Conservation (phyloP, 1,139 yeast species). For the Eremothecium coryli region DNA sequence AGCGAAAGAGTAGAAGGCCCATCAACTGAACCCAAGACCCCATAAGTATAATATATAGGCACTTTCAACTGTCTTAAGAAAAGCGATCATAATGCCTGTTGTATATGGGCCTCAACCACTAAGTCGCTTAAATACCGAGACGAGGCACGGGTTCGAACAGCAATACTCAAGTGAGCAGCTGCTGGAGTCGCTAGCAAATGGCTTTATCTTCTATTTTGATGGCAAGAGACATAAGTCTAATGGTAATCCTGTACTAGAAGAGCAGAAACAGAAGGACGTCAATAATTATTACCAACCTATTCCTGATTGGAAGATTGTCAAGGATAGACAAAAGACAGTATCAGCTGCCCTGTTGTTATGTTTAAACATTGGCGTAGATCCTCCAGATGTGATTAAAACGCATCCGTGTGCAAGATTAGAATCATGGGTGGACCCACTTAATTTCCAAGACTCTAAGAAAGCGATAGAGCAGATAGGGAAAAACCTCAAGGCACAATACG, state of each 20-base stretch:
- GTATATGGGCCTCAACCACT: constrained; percentile 29
- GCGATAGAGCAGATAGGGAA: constrained; percentile 91
- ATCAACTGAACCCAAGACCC: no score
- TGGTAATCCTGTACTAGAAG: constrained; percentile 69
- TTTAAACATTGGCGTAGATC: constrained; percentile 89
- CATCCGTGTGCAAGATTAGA: constrained; percentile 90
- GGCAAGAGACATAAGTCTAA: constrained; percentile 88
- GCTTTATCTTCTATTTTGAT: constrained; percentile 72
- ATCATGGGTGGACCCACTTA: constrained; percentile 87
- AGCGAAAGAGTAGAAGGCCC: no score
- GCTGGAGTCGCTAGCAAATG: constrained; percentile 54
- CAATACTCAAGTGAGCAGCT: constrained; percentile 56
- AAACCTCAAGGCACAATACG: constrained; percentile 78
- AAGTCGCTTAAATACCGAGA: constrained; percentile 44
- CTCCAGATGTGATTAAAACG: constrained; percentile 91
- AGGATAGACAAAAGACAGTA: constrained; percentile 89
- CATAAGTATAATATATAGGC: no score
- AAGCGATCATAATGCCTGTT: constrained; percentile 7
- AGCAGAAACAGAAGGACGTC: constrained; percentile 37
- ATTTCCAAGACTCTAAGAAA: constrained; percentile 78
- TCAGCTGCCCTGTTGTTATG: constrained; percentile 88
- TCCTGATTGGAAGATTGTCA: constrained; percentile 83
- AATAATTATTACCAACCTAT: constrained; percentile 57
- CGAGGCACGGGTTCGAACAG: constrained; percentile 76
- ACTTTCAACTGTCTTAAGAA: no score